Evolutionary conservation across 129 eudicot species (phyloP).

Genomic region (Smallanthus sonchifolius): DNA sequence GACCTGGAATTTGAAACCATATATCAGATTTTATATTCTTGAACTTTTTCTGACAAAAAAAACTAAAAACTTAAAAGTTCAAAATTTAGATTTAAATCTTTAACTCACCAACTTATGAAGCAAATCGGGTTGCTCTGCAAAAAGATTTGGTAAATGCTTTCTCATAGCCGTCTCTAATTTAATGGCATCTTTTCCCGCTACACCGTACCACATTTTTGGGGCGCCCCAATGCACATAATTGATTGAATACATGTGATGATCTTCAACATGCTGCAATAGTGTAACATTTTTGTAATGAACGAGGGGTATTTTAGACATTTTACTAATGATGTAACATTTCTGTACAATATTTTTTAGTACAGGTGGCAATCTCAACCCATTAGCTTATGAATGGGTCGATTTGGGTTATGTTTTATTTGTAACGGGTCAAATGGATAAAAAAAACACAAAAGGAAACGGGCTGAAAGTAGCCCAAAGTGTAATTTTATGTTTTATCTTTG

Average conservation of each 20-base stretch:
- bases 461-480: background rate
- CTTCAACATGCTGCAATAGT: slow-evolving; percentile 86
- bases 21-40: background rate
- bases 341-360: background rate
- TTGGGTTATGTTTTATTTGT: background rate
- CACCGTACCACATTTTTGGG: slow-evolving; percentile 98
- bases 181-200: slow-evolving; percentile 76
- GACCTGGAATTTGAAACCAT: slow-evolving; percentile 40
- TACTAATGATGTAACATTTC: background rate
- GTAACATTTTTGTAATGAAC: background rate
- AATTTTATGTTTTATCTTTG: background rate
- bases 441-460: background rate
- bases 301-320: background rate
- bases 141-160: slow-evolving; percentile 83
- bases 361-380: background rate
- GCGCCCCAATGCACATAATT: slow-evolving; percentile 96
- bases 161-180: slow-evolving; percentile 88
- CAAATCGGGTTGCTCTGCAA: slow-evolving; percentile 89
- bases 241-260: slow-evolving; percentile 86
- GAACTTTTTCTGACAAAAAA: background rate
- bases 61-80: background rate
- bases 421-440: background rate
- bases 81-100: background rate
- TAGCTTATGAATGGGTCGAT: background rate
- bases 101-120: slow-evolving; percentile 89